Conservation (phyloP, 441 rosid species). For the Pelargonium cotyledonis region DNA sequence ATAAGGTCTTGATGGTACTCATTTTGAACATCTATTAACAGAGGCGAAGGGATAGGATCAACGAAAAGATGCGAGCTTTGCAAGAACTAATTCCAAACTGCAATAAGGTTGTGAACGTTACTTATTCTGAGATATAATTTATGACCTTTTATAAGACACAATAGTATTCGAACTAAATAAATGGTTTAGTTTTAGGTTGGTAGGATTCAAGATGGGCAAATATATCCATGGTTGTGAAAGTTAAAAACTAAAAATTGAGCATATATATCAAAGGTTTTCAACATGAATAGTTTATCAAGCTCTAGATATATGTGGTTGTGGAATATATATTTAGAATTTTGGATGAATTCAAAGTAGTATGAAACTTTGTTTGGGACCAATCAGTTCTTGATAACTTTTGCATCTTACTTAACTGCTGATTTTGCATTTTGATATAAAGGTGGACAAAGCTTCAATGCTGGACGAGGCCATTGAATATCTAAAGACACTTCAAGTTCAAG, state of each 20-base stretch:
- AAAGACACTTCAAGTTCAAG: constrained; percentile 67
- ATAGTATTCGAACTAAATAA: neutral
- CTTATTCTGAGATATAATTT: neutral
- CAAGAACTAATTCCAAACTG: constrained; percentile 95
- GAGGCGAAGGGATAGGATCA: constrained; percentile 86
- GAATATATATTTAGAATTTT: too few relatives aligned
- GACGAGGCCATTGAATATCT: constrained; percentile 73
- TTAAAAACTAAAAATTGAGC: neutral
- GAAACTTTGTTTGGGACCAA: neutral
- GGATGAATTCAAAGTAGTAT: neutral
- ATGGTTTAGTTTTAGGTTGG: neutral
- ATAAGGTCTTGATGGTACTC: constrained; percentile 11
- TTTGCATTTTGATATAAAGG: constrained; percentile 35
- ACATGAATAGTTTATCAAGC: neutral
- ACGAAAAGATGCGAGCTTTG: constrained; percentile 85
- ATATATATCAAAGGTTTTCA: neutral
- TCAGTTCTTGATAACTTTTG: neutral
- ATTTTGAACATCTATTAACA: constrained; percentile 29
- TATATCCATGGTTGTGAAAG: neutral
- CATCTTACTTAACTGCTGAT: constrained; percentile 13
- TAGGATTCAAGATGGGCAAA: neutral
- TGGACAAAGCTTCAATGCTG: constrained; percentile 78
- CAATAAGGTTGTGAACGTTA: constrained; percentile 50
- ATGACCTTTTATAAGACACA: neutral
- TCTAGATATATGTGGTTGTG: neutral